Percentiles rank a stretch among this genome's conserved stretches.
phyloP scores from a whole-genome alignment of 129 eudicot genomes.

The Pulicaria dysenterica region DNA sequence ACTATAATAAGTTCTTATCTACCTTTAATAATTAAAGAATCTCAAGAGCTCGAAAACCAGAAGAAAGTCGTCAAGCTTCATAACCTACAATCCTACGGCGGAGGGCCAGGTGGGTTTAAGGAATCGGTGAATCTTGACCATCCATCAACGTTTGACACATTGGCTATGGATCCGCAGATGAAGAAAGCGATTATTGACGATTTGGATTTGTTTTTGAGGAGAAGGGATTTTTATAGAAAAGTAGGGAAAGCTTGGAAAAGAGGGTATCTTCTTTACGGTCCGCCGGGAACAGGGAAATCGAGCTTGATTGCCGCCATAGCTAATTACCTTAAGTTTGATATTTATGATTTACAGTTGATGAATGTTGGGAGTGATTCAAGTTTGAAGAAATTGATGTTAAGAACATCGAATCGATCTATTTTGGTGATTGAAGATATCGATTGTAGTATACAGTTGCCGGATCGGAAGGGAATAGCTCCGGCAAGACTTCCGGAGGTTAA shows the following conservation, averaged over 20 bases:
- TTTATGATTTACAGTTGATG: constrained; percentile 60
- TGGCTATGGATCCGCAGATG: constrained; percentile 59
- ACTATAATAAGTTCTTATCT: constrained; percentile 45
- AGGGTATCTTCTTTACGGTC: constrained; percentile 68
- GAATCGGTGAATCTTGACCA: constrained; percentile 60
- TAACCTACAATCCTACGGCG: constrained; percentile 43
- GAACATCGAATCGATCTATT: constrained; percentile 59
- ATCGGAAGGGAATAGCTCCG: constrained; percentile 34
- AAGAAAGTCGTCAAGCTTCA: constrained; percentile 48
- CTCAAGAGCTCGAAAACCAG: constrained; percentile 43
- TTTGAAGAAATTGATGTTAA: constrained; percentile 51
- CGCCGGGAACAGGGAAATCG: constrained; percentile 73
- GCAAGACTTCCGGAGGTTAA: neutral
- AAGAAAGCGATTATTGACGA: constrained; percentile 57
- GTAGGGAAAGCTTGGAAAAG: constrained; percentile 85
- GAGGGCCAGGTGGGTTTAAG: constrained; percentile 24
- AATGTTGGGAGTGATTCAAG: constrained; percentile 49
- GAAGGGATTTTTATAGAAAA: constrained; percentile 53
- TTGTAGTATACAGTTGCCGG: constrained; percentile 56
- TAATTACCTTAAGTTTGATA: constrained; percentile 59
- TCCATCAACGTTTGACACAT: constrained; percentile 67
- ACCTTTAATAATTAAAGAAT: constrained; percentile 37
- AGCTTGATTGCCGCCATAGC: constrained; percentile 80
- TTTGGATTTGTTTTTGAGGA: constrained; percentile 56
- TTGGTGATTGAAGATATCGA: constrained; percentile 79